A percentile compares a stretch with the other conserved stretches of the same genome.
Evolutionary conservation across 352 stramenopile genomes (phyloP).

Genomic region (Phytophthora citricola): DNA sequence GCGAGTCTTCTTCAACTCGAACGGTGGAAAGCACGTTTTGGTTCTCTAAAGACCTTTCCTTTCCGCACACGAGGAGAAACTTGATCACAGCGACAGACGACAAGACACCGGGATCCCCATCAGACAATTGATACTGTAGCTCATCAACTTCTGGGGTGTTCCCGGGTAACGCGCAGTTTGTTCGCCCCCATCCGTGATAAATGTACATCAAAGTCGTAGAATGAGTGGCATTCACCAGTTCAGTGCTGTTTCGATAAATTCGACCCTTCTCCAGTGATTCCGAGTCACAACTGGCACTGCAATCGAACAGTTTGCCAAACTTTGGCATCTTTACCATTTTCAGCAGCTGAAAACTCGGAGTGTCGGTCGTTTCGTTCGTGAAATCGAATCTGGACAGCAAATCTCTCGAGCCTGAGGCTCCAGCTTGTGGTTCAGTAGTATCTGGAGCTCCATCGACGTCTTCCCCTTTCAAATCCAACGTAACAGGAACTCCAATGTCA

Average conservation of each 20-base stretch:
- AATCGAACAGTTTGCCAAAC: constrained; percentile 68
- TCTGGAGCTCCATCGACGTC: constrained; percentile 42
- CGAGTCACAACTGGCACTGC: constrained; percentile 35
- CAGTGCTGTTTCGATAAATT: constrained; percentile 28
- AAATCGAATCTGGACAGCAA: constrained; percentile 30
- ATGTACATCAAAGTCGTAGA: constrained; percentile 66
- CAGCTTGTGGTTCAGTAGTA: background rate
- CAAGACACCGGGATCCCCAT: constrained; percentile 42
- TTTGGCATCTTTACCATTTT: constrained; percentile 52
- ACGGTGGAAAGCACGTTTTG: constrained; percentile 24
- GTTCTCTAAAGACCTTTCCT: constrained; percentile 4
- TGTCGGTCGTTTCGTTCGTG: constrained; percentile 8
- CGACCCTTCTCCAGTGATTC: constrained; percentile 7
- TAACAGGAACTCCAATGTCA: constrained; percentile 19
- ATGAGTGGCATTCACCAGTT: constrained; percentile 29
- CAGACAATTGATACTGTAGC: constrained; percentile 59
- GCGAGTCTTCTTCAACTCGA: constrained; percentile 65
- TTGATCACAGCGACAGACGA: constrained; percentile 32
- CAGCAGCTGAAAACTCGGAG: constrained; percentile 31
- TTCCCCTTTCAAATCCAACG: constrained; percentile 46
- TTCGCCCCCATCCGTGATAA: constrained; percentile 41
- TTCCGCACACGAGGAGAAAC: constrained; percentile 31
- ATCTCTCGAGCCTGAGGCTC: constrained; percentile 4
- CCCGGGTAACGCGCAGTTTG: background rate
- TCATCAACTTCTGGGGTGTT: constrained; percentile 39